Percentiles rank a stretch among this genome's conserved stretches.
phyloP scores from a whole-genome alignment of 129 eudicot species.

The Chrysanthemum lavandulifolium region DNA sequence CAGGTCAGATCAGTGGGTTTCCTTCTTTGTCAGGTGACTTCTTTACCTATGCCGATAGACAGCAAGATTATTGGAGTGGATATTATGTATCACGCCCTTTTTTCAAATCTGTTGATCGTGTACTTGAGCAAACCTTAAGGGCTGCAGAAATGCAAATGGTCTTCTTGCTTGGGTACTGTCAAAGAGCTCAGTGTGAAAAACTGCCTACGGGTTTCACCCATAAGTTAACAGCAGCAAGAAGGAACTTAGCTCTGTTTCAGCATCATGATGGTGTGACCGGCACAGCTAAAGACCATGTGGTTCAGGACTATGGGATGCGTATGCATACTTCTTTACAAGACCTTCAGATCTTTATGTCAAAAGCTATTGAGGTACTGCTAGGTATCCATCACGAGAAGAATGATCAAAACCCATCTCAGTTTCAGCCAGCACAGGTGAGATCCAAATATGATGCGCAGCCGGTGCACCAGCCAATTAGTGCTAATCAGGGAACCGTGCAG shows the following conservation, averaged over 20 bases:
- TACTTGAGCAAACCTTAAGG: conserved; percentile 90
- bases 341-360: conserved; percentile 88
- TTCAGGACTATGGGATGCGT: conserved; percentile 85
- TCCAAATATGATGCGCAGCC: conserved; percentile 90
- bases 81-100: conserved; percentile 97
- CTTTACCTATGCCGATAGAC: conserved; percentile 93
- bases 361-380: conserved; percentile 81
- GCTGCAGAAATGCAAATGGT: conserved; percentile 92
- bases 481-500: conserved; percentile 75
- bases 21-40: conserved; percentile 96
- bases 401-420: conserved; percentile 71
- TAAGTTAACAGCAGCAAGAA: conserved; percentile 87
- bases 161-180: conserved; percentile 78
- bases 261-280: conserved; percentile 99
- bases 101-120: conserved; percentile 98
- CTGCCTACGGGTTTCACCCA: conserved; percentile 73
- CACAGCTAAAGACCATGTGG: conserved; percentile 97
- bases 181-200: conserved; percentile 84
- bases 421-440: conserved; percentile 80
- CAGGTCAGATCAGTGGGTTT: conserved; percentile 84
- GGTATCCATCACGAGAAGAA: conserved; percentile 75
- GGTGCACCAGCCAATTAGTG: conserved; percentile 55
- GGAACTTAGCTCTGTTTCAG: conserved; percentile 96
- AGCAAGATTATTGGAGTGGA: conserved; percentile 98
- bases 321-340: conserved; percentile 93